Evolutionary conservation across 2,329 filamentous ascomycete genomes (phyloP), one percentile per base, ranked within the genome.

Genomic region (Alternaria sp.): DNA sequence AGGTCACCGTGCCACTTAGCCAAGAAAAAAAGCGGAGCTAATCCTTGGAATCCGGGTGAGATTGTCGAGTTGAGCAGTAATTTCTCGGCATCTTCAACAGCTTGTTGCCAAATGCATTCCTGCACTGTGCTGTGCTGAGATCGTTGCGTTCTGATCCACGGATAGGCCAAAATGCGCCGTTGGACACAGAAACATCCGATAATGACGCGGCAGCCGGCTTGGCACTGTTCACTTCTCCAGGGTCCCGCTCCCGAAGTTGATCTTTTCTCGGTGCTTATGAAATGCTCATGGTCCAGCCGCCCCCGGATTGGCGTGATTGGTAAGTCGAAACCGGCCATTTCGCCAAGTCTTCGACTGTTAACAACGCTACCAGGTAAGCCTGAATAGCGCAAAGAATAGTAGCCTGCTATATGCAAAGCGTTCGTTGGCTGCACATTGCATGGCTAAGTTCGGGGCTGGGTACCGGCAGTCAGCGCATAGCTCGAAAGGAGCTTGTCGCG

Each of bases 21-120:
- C 54, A 56, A 56, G 54, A n/a, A 28, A 32, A 58, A 58, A 46
- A 54, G 55, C 18, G 41, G 51, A 14, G n/a, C 26, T 18, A 20
- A 14, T 7, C 12, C 12, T 36, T 36, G 32, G 32, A 26, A 11
- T 9, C 34, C 34, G 18, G 41, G 49, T 47, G 52, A 54, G 41
- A 26, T 47, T 32, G 11, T 46, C 30, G 30, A 38, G 51, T 54
- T 41, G 42, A 58, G 55, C 54, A 58, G 51, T 32, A 9, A 47
- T 9, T 38, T 28, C 16, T 53, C 32, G 26, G 32, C 41, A 46
- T 38, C 48, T 39, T 18, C 18, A 16, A 22, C 11, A 54, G 18
- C 24, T 34, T 44, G 30, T 47, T 36, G 26, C 34, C 16, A 20
- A 39, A 28, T 34, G 32, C n/a, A 18, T 24, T 30, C 6, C 24